Evolutionary conservation across 257 asterid species (phyloP), one percentile per base, ranked within the genome.

Genomic region (Ilex asprella): DNA sequence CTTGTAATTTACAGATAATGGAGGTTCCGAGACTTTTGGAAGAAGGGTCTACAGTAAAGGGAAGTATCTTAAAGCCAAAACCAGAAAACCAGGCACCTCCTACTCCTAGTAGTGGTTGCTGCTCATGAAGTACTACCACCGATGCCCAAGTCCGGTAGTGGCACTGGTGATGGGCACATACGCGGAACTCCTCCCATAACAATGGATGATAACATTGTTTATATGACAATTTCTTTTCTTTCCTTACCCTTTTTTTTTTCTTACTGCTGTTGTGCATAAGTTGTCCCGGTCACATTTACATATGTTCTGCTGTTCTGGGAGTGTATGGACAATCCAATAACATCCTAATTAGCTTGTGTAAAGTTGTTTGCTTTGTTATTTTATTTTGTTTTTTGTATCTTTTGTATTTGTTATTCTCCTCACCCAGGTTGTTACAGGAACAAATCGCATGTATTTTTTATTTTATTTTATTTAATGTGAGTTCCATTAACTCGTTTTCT

Each of bases 1-100:
- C 7, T 56, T 58, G 3, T 32, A 32, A 51, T 58, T 43, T 60
- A 63, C 94, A 91, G 98, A 84, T 91, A 59, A 84, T 91, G 98
- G 96, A 88, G 82, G 88, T 84, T 75, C 98, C 98, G 12, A 81
- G 93, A 62, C 85, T 86, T 55, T 70, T 86, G 54, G 96, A 86
- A 81, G 96, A 88, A 78, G 95, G 95, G 66, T 86, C 92, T 39
- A 56, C 77, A 2, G 88, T 84, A 63, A 91, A 86, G 87, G 81
- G 94, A 68, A 88, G 80, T 75, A 88, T 84, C 73, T 73, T 91
- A 50, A 86, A 82, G 75, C 95, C 84, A 76, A 81, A 84, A 70
- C 95, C 81, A 76, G 96, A 86, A 64, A 69, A 84, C 12, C 86
- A 73, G 61, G 43, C 82, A 10, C 78, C 89, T 51, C 54, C 84